Evolutionary conservation across 495 filamentous ascomycete genomes (phyloP).

Genomic region (Lasiosphaeris hirsuta): DNA sequence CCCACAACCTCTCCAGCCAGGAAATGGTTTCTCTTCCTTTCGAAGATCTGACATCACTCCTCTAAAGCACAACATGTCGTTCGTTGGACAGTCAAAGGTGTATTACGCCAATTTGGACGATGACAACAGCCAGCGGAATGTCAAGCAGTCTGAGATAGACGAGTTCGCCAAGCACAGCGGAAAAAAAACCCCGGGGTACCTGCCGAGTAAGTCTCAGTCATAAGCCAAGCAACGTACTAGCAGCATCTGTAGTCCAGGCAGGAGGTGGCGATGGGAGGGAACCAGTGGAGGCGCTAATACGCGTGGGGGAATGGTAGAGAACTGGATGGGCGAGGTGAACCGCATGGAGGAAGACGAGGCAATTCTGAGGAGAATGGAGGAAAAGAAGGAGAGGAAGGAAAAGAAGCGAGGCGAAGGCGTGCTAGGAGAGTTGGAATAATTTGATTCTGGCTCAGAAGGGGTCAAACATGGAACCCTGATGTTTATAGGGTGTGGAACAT

Average conservation of each 20-base stretch:
- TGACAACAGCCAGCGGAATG: conserved; percentile 19
- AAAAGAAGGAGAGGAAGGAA: conserved; percentile 16
- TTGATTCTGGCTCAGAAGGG: no score
- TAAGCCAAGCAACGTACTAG: no score
- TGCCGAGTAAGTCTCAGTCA: conserved; percentile 15
- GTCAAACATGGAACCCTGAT: no score
- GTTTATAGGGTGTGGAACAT: no score
- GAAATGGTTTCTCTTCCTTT: no score
- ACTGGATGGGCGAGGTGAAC: conserved; percentile 18
- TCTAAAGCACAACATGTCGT: no score
- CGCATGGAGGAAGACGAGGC: conserved; percentile 20
- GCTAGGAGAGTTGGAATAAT: no score
- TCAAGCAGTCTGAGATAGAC: conserved; percentile 17
- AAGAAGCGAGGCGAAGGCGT: conserved; percentile 8
- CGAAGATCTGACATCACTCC: no score
- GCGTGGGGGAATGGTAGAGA: conserved; percentile 10
- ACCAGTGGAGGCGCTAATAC: not conserved
- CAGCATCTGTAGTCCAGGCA: no score
- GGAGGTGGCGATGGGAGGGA: no score
- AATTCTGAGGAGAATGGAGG: conserved; percentile 18
- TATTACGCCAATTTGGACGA: conserved; percentile 21
- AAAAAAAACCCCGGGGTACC: conserved; percentile 25
- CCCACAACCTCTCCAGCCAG: no score
- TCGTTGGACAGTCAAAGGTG: conserved; percentile 23
- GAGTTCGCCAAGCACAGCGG: conserved; percentile 16